phyloP scores from a whole-genome alignment of 441 rosid species.

The Omphalea diandra region DNA sequence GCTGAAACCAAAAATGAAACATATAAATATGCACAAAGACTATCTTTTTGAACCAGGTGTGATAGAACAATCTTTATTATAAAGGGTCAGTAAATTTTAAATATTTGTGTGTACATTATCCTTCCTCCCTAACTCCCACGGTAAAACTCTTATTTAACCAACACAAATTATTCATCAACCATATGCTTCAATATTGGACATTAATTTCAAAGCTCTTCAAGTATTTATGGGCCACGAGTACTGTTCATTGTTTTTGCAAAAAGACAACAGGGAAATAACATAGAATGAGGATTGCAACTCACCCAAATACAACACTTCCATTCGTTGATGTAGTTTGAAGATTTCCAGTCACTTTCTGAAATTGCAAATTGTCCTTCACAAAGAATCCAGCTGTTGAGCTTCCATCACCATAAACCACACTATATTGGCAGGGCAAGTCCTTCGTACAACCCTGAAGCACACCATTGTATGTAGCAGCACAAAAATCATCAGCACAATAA shows the following conservation, averaged over 20 bases:
- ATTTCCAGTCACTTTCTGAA: conserved; percentile 56
- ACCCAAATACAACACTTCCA: conserved; percentile 79
- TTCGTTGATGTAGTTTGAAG: conserved; percentile 51
- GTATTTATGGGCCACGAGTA: background rate
- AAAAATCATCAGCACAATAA: conserved; percentile 59
- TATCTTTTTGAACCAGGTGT: background rate
- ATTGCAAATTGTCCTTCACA: conserved; percentile 58
- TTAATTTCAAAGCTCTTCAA: background rate
- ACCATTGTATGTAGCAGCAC: conserved; percentile 49
- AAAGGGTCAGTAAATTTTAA: background rate
- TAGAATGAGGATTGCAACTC: conserved; percentile 27
- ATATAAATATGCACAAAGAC: background rate
- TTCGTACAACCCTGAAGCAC: conserved; percentile 62
- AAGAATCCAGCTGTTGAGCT: conserved; percentile 78
- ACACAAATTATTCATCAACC: background rate
- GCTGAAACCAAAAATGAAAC: background rate
- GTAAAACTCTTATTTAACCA: background rate
- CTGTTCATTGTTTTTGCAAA: background rate
- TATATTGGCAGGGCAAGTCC: conserved; percentile 52
- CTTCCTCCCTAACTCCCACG: conserved; percentile 10
- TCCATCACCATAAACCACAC: conserved; percentile 78
- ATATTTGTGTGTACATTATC: background rate
- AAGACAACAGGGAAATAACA: background rate
- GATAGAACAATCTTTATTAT: background rate
- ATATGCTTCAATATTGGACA: conserved; percentile 2